Base-by-base conservation (phyloP, 768 basidiomycete genomes). In the Chalciporus piperatus region DNA sequence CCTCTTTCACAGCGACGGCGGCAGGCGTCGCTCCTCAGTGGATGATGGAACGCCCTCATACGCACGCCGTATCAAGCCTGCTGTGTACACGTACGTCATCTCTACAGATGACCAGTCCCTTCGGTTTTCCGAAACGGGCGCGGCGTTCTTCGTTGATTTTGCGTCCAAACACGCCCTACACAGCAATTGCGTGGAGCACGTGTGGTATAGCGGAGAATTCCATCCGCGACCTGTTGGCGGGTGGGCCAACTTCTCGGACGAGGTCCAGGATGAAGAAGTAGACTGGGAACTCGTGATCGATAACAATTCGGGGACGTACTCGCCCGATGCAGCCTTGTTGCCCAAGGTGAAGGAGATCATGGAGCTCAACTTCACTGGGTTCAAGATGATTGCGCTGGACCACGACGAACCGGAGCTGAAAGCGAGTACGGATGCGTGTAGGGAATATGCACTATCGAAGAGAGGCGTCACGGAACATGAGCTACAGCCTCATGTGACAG, bases 131-230 rank as follows among this genome's bases (percentile, higher is more conserved):
- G 90, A 92, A 67, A 93, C 90, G 3, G 89, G 89, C 14, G 88
- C 89, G 11, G 84, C 87, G 30, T 92, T 92, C 70, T 89, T 90
- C 60, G 87, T 91, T 54, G 87, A 92, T 68, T 86, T 92, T 63
- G 86, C 84, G 39, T 87, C 85, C 23, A 93, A 94, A 69, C 92
- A 93, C 62, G 91, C 89, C 5, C 75, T 93, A 63, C 90, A 92
- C 70, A 75, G 83, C 38, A 87, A 89, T 64, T 89, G 88, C 63
- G 76, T 76, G 14, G 74, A 77, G 54, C 66, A 70, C 14, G 89
- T 91, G 52, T 74, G 85, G 44, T 91, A 89, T 61, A 77, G 79
- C 41, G 89, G 89, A 20, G 89, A 91, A 70, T 91, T 91, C 63
- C 89, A 91, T 65, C 83, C 83, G 16, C 76, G 89, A 19, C 86